phyloP scores from a whole-genome alignment of 768 basidiomycete genomes.

The Panus rudis region DNA sequence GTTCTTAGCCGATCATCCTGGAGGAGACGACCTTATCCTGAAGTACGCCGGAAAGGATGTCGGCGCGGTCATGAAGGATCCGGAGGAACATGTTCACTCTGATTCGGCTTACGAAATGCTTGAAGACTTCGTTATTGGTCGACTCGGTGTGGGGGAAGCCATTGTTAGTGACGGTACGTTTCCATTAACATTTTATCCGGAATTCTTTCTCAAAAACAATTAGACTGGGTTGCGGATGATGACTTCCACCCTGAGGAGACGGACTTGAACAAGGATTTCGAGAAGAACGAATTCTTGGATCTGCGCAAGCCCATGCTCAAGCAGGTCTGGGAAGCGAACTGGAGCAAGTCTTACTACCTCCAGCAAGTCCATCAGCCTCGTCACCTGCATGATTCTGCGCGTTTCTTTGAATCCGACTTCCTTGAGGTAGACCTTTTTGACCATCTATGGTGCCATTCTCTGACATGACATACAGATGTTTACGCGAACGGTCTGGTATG shows the following conservation, averaged over 20 bases:
- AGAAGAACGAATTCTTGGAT: conserved; percentile 88
- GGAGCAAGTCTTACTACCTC: conserved; percentile 93
- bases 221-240: conserved; percentile 86
- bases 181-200: conserved; percentile 3
- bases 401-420: conserved; percentile 74
- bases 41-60: conserved; percentile 82
- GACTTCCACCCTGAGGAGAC: conserved; percentile 92
- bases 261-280: conserved; percentile 71
- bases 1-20: conserved; percentile 87
- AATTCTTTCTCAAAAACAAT: conserved; percentile 2
- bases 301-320: conserved; percentile 73
- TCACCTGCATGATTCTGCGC: conserved; percentile 75
- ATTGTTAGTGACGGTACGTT: conserved; percentile 73
- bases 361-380: conserved; percentile 96
- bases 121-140: conserved; percentile 80
- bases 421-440: conserved; percentile 56
- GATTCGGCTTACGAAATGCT: conserved; percentile 89
- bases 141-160: conserved; percentile 65
- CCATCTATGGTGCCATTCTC: conserved; percentile 1
- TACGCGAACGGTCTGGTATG: conserved; percentile 89
- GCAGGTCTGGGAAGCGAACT: conserved; percentile 87
- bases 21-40: conserved; percentile 88
- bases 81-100: conserved; percentile 79
- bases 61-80: conserved; percentile 72
- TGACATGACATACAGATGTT: conserved; percentile 40